Base-by-base conservation (phyloP, 2,329 filamentous ascomycete species). In the Tolypocladium inflatum region DNA sequence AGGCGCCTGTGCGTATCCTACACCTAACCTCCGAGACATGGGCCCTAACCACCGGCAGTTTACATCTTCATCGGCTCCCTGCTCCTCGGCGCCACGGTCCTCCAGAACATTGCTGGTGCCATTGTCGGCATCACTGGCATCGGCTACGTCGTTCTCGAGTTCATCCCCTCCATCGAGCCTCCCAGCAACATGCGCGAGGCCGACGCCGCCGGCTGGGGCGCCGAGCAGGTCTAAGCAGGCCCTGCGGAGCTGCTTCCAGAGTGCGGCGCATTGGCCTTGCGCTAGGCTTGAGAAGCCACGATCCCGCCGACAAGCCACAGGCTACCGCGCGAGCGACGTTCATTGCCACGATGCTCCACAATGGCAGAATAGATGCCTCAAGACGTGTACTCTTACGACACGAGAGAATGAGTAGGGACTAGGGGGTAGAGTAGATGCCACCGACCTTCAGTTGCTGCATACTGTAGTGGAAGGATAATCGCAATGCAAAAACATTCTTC, bases 11-110 rank as follows among this genome's bases (percentile, higher is more conserved):
- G 85, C 77, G 91, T 86, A 48, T 19, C 21, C 38, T 6, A 4
- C 5, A 3, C 13, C 19, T 42, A 8, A 17, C 41, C 21, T 43
- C 13, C 19, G 17, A 53, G 3, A 3, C 8, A 0, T 2, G 21
- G 30, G 8, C 3, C 52, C 64, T 60, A 33, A 60, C 48, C 17
- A 26, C 23, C 6, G 8, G 1, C 60, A 96, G 92, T 99, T 80
- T 99, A 99, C 82, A 83, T 97, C 75, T 97, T 99, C 75, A 80
- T 96, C 68, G 94, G 93, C 64, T 89, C 85, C 65, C 88, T 97
- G 66, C 82, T 96, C 59, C 83, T 97, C 58, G 85, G 90, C 65
- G 74, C 80, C 63, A 70, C 78, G 62, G 78, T 84, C 68, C 79
- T 89, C 66, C 87, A 86, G 70, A 85, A 86, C 70, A 84, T 96